Conservation (phyloP, 2,329 filamentous ascomycete genomes). For the Fusarium sp. region DNA sequence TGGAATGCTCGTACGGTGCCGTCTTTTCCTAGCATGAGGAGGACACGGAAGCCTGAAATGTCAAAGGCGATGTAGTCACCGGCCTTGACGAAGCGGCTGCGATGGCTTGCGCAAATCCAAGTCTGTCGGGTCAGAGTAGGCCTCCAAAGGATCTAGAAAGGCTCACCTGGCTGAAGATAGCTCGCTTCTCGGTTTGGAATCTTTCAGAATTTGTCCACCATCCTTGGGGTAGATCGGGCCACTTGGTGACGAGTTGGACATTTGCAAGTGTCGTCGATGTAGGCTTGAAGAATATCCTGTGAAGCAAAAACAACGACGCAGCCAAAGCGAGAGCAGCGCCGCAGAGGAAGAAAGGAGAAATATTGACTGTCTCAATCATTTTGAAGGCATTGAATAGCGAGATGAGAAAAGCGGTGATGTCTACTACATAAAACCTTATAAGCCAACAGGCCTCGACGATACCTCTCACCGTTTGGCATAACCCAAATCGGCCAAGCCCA, state of each 20-base stretch:
- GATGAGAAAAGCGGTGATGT: neutral
- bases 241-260: neutral
- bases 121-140: constrained; percentile 43
- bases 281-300: neutral
- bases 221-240: neutral
- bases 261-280: neutral
- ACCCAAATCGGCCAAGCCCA: neutral
- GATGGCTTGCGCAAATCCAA: constrained; percentile 55
- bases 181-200: neutral
- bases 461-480: neutral
- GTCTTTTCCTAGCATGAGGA: constrained; percentile 51
- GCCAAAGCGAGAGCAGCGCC: neutral
- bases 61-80: constrained; percentile 53
- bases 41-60: constrained; percentile 53
- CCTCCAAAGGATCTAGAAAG: neutral
- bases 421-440: neutral
- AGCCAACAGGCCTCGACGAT: neutral
- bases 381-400: neutral
- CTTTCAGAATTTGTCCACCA: neutral
- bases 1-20: constrained; percentile 50
- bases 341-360: neutral
- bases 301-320: neutral
- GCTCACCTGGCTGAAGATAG: neutral
- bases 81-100: constrained; percentile 48
- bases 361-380: neutral